Evolutionary conservation across 306 rosid genomes (phyloP), one percentile per base, ranked within the genome.

Genomic region (Sesbania bispinosa): DNA sequence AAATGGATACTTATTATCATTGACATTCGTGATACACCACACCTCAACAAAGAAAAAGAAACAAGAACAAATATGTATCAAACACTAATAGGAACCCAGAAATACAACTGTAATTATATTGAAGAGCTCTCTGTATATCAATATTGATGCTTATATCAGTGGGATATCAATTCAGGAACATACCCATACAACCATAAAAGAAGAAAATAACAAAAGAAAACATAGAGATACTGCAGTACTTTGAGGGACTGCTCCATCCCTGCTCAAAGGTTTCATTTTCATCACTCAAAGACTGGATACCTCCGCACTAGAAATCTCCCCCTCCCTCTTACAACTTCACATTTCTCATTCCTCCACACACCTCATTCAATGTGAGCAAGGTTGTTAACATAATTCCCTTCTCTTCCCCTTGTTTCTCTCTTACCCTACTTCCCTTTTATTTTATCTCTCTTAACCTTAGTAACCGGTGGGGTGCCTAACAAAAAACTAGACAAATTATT

Each of bases 321-420:
- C n/a, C n/a, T 38, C 32, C 10, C 5, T 38, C 20, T 38, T 20
- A 36, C 11, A n/a, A n/a, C n/a, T n/a, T n/a, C n/a, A n/a, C n/a
- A n/a, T n/a, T n/a, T n/a, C n/a, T n/a, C n/a, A n/a, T 16, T 15
- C 6, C 9, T 58, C 16, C 26, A 4, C 65, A 58, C 24, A 15
- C 67, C 45, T 61, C 48, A 19, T 10, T 23, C 67, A 5, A 10
- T 61, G 67, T 61, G 36, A 36, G 50, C 67, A 61, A 35, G 67
- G 19, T 18, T 4, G 67, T 55, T 55, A 48, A 29, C 62, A 36
- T 21, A 39, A 38, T 8, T n/a, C 39, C 42, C 33, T 51, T 3
- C 26, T 32, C 43, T 58, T n/a, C 13, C 9, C 50, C 29, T 20
- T 4, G 16, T 20, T 62, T 20, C 15, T 62, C 33, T 61, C n/a